Evolutionary conservation across 2,329 filamentous ascomycete species (phyloP).

Genomic region (Pseudogymnoascus sp.): DNA sequence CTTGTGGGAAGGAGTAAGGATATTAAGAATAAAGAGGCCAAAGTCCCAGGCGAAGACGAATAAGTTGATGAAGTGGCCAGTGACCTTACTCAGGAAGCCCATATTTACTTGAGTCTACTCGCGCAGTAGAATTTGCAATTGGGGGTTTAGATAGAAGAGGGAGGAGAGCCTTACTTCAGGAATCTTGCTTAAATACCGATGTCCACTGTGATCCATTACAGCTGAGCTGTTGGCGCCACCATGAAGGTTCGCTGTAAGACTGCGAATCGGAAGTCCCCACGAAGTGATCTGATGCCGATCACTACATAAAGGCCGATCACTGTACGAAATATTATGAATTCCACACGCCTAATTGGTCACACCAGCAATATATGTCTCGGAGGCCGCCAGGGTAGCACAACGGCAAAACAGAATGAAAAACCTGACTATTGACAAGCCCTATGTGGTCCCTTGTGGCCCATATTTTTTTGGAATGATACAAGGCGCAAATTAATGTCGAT

Average conservation of each 20-base stretch:
- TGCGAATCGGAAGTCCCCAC: not conserved
- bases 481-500: not conserved
- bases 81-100: not conserved
- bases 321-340: not conserved
- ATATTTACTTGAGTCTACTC: not conserved
- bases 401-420: not conserved
- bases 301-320: not conserved
- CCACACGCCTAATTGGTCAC: not conserved
- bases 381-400: not conserved
- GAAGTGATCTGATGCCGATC: not conserved
- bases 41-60: slow-evolving; percentile 33
- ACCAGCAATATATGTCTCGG: not conserved
- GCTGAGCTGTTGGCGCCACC: slow-evolving; percentile 2
- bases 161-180: not conserved
- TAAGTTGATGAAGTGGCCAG: slow-evolving; percentile 26
- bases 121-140: not conserved
- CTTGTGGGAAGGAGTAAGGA: slow-evolving; percentile 29
- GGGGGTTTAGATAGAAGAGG: not conserved
- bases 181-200: not conserved
- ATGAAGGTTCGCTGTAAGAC: not conserved
- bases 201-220: not conserved
- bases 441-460: not conserved
- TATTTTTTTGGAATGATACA: not conserved
- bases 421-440: not conserved
- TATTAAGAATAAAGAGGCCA: slow-evolving; percentile 30